Conservation (phyloP, 345 rosid genomes). For the Boechera stricta region DNA sequence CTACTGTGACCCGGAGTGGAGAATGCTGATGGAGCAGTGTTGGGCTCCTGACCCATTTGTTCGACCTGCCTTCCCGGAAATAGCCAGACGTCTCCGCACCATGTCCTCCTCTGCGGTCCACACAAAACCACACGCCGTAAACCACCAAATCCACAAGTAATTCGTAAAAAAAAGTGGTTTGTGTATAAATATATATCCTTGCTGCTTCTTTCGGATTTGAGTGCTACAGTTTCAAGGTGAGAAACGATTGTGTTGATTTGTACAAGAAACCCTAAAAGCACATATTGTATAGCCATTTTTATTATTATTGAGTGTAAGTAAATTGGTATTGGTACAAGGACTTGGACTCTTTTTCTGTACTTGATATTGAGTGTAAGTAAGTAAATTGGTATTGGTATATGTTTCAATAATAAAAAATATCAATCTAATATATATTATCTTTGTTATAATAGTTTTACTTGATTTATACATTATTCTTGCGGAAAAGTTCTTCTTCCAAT, state of each 20-base stretch:
- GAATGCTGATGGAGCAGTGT: slow-evolving; percentile 81
- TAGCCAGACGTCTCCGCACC: slow-evolving; percentile 66
- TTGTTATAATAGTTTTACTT: background rate
- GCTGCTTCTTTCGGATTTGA: slow-evolving; percentile 28
- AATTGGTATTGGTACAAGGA: slow-evolving; percentile 39
- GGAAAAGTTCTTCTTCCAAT: background rate
- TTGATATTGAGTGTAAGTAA: slow-evolving; percentile 41
- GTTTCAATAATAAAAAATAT: background rate
- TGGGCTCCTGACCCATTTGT: slow-evolving; percentile 87
- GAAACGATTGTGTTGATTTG: slow-evolving; percentile 38
- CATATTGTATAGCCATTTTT: slow-evolving; percentile 45
- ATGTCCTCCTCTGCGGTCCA: slow-evolving; percentile 63
- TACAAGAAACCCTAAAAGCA: slow-evolving; percentile 38
- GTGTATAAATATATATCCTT: slow-evolving; percentile 35
- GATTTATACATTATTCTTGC: background rate
- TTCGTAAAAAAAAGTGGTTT: slow-evolving; percentile 14
- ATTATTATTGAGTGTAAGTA: slow-evolving; percentile 42
- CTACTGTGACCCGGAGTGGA: slow-evolving; percentile 80
- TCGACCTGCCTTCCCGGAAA: slow-evolving; percentile 84
- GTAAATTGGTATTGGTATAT: slow-evolving; percentile 32
- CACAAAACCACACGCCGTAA: slow-evolving; percentile 54
- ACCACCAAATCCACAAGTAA: slow-evolving; percentile 41
- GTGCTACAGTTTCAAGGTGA: slow-evolving; percentile 35
- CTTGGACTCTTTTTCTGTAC: background rate
- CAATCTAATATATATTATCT: background rate